Evolutionary conservation across 306 rosid genomes (phyloP).

Genomic region (Lupinus albus): DNA sequence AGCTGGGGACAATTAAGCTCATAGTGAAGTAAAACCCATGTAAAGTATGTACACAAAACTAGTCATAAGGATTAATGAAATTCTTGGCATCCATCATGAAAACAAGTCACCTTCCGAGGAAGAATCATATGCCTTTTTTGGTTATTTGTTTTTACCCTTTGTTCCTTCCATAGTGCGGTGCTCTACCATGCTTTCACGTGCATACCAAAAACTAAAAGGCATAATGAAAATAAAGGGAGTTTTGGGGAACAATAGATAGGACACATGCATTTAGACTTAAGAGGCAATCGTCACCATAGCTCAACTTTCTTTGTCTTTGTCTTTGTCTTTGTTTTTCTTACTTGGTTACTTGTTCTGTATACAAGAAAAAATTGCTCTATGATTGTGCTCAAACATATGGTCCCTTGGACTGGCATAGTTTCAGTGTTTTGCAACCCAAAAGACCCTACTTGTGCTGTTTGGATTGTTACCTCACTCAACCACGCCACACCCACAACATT

Average conservation of each 20-base stretch:
- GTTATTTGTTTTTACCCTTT: not conserved
- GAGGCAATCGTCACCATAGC: constrained; percentile 44
- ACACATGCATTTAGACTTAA: constrained; percentile 49
- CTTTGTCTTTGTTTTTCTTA: constrained; percentile 39
- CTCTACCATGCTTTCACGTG: constrained; percentile 56
- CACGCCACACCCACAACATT: constrained; percentile 38
- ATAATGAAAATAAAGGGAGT: constrained; percentile 19
- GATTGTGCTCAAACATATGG: constrained; percentile 38
- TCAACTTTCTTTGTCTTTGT: constrained; percentile 47
- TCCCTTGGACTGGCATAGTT: constrained; percentile 44
- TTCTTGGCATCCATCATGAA: constrained; percentile 34
- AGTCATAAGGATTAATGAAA: not conserved
- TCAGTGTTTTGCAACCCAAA: constrained; percentile 39
- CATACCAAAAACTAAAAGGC: constrained; percentile 43
- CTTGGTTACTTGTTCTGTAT: constrained; percentile 5
- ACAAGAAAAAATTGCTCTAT: constrained; percentile 26
- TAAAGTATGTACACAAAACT: not conserved
- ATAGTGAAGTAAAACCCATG: no score
- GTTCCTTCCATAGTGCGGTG: constrained; percentile 39
- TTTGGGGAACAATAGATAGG: constrained; percentile 53
- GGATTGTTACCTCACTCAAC: constrained; percentile 53
- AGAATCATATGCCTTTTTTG: constrained; percentile 27
- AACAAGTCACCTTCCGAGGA: constrained; percentile 18
- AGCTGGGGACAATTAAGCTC: no score
- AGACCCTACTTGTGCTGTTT: constrained; percentile 44